Percentiles rank a stretch among this genome's conserved stretches.
Evolutionary conservation across 106 monocot genomes (phyloP).

Genomic region (Cymbidium sinense): DNA sequence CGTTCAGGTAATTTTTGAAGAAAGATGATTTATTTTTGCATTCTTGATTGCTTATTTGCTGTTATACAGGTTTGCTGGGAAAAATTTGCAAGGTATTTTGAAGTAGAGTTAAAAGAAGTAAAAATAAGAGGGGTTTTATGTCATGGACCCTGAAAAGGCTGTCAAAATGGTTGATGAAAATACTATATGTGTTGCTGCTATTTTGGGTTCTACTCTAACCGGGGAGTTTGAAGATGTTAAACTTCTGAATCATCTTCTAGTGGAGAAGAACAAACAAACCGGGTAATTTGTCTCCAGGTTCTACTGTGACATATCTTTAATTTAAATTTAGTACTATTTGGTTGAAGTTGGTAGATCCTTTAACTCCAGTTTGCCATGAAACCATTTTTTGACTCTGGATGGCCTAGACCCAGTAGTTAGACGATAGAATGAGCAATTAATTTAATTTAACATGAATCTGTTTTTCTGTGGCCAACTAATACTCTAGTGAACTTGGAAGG

Average conservation of each 20-base stretch:
- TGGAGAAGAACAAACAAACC: constrained; percentile 46
- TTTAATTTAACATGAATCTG: too few relatives aligned
- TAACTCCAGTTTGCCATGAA: too few relatives aligned
- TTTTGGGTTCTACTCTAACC: constrained; percentile 61
- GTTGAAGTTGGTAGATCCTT: too few relatives aligned
- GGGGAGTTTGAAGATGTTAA: constrained; percentile 79
- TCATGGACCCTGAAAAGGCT: constrained; percentile 66
- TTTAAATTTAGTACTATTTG: too few relatives aligned
- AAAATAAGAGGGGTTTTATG: constrained; percentile 54
- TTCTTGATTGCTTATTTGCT: background rate
- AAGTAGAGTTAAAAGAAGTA: constrained; percentile 66
- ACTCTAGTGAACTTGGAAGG: too few relatives aligned
- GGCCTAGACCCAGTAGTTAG: too few relatives aligned
- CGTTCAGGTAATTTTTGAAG: constrained; percentile 32
- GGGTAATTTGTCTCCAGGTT: constrained; percentile 22
- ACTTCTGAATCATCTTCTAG: constrained; percentile 46
- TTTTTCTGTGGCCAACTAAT: too few relatives aligned
- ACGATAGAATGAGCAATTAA: too few relatives aligned
- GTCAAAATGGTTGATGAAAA: constrained; percentile 67
- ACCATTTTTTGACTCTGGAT: too few relatives aligned
- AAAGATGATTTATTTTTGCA: background rate
- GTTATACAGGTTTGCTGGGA: constrained; percentile 49
- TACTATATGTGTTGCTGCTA: constrained; percentile 69
- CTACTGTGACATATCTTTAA: background rate
- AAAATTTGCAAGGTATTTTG: constrained; percentile 67